Conservation (phyloP, 1,284 basidiomycete genomes). For the Phlebopus sp. region DNA sequence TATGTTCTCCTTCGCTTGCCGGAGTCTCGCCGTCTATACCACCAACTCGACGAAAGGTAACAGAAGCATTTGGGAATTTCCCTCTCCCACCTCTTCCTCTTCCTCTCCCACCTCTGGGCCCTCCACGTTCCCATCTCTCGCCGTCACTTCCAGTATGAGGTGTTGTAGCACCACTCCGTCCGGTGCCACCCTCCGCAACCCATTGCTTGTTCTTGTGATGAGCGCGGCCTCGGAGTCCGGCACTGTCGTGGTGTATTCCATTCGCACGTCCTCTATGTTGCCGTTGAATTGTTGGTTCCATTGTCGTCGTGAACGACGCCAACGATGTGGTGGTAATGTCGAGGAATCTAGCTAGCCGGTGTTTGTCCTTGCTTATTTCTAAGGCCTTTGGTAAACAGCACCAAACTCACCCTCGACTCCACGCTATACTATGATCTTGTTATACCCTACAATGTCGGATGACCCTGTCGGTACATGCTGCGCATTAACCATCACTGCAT, state of each 20-base stretch:
- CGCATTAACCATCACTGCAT: conserved; percentile 13
- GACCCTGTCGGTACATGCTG: conserved; percentile 23
- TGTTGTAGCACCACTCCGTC: conserved; percentile 33
- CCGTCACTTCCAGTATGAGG: conserved; percentile 37
- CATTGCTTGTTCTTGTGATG: conserved; percentile 52
- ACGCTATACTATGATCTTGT: too few relatives aligned
- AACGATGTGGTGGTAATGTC: background rate
- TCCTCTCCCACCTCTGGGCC: conserved; percentile 39
- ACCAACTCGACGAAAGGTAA: conserved; percentile 26
- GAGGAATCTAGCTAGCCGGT: background rate
- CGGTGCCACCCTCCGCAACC: conserved; percentile 41
- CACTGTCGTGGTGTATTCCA: conserved; percentile 17
- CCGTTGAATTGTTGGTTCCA: conserved; percentile 23
- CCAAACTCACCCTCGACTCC: background rate
- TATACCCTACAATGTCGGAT: conserved; percentile 16
- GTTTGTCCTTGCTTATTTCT: conserved; percentile 8
- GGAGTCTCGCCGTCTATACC: conserved; percentile 25
- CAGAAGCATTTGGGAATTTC: conserved; percentile 39
- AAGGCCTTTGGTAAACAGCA: conserved; percentile 5
- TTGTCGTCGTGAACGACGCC: conserved; percentile 19
- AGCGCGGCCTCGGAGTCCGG: conserved; percentile 18
- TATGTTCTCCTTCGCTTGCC: conserved; percentile 31
- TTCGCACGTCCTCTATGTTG: conserved; percentile 20
- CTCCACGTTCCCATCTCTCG: conserved; percentile 58
- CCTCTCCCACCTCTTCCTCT: conserved; percentile 37